phyloP scores from a whole-genome alignment of 139 green algal species.

The Chlorella sp. region DNA sequence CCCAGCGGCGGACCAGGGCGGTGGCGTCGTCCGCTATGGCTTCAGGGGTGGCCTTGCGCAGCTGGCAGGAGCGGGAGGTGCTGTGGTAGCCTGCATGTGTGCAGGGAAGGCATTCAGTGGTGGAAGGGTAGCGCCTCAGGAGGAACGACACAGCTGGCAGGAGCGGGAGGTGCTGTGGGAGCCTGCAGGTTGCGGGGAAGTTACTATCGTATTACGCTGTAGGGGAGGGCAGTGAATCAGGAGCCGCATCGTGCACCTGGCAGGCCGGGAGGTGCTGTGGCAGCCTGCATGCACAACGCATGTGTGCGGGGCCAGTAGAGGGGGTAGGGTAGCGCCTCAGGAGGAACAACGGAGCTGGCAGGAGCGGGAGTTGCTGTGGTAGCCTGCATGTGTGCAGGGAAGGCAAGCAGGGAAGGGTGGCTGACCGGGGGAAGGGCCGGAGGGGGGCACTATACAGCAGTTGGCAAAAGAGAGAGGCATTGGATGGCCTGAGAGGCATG shows the following conservation, averaged over 20 bases:
- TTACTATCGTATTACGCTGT: too few species aligned
- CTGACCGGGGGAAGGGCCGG: too few species aligned
- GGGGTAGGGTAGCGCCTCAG: too few species aligned
- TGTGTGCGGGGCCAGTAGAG: too few species aligned
- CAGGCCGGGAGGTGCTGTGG: slow-evolving; percentile 44
- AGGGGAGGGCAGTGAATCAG: too few species aligned
- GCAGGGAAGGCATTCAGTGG: too few species aligned
- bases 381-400: not conserved
- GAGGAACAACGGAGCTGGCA: slow-evolving; percentile 39
- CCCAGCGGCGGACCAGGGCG: slow-evolving; percentile 57
- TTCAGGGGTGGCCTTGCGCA: slow-evolving; percentile 46
- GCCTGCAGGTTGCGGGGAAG: not conserved
- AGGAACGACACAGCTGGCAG: slow-evolving; percentile 39
- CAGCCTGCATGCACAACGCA: not conserved
- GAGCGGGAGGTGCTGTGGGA: slow-evolving; percentile 44
- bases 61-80: slow-evolving; percentile 51
- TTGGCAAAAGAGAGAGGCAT: too few species aligned
- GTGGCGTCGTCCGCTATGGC: slow-evolving; percentile 68
- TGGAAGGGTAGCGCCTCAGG: too few species aligned
- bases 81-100: not conserved
- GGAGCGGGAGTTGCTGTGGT: slow-evolving; percentile 43
- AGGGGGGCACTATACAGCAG: too few species aligned
- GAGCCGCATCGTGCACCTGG: slow-evolving; percentile 42
- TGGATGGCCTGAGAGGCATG: too few species aligned
- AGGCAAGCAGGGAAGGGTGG: too few species aligned